Conservation (phyloP, 208 protist species). For the Angomonas deanei region DNA sequence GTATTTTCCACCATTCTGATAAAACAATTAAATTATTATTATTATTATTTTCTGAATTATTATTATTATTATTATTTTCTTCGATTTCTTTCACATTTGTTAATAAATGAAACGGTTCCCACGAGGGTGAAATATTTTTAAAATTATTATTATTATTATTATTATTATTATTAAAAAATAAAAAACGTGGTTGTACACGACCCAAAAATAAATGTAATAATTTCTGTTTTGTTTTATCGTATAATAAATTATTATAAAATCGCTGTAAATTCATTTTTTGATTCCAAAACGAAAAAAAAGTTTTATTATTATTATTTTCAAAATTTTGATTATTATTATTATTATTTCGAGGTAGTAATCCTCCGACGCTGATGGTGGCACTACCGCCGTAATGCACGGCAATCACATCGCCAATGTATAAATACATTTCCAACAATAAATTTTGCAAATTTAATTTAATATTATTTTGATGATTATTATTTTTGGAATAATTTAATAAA, state of each 20-base stretch:
- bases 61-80: neutral
- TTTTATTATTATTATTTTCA: too few species aligned
- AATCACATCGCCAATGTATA: conserved; percentile 73
- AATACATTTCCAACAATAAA: conserved; percentile 75
- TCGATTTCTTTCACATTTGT: neutral
- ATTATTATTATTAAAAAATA: too few species aligned
- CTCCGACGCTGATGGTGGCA: conserved; percentile 76
- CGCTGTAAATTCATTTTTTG: conserved; percentile 81
- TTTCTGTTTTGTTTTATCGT: conserved; percentile 73
- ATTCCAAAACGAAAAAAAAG: too few species aligned
- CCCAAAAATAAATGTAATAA: conserved; percentile 83
- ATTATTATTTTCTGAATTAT: neutral
- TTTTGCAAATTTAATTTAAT: too few species aligned
- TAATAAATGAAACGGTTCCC: neutral
- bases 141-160: too few species aligned
- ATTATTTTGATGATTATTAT: too few species aligned
- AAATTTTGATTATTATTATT: too few species aligned
- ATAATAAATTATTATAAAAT: conserved; percentile 83
- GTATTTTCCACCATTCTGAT: too few species aligned
- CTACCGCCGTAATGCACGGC: conserved; percentile 88
- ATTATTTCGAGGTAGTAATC: conserved; percentile 65
- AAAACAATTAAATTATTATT: neutral
- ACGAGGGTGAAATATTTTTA: neutral
- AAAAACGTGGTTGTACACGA: conserved; percentile 35
- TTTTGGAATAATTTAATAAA: too few species aligned